Conservation (phyloP, 257 asterid species). For the Capsicum pubescens region DNA sequence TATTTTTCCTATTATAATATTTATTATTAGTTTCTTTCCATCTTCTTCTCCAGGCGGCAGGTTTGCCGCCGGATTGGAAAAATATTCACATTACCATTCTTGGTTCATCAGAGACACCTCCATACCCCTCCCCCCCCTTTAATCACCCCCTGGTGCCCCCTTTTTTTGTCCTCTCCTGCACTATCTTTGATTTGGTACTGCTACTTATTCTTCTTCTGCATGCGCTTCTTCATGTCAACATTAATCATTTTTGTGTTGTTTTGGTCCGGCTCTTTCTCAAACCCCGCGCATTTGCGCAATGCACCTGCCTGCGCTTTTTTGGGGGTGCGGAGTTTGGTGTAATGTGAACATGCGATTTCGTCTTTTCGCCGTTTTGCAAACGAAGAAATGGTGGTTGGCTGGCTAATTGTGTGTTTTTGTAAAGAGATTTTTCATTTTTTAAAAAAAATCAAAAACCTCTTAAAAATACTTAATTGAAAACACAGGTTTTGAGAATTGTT, state of each 20-base stretch:
- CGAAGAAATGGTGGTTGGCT: not conserved
- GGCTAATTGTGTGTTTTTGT: not conserved
- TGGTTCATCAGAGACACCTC: not conserved
- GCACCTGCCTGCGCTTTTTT: too few species aligned
- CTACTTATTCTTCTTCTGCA: not conserved
- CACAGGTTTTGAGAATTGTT: too few species aligned
- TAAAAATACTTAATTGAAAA: too few species aligned
- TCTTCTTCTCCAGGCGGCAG: slow-evolving; percentile 25
- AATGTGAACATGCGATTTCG: not conserved
- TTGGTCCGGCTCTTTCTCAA: too few species aligned
- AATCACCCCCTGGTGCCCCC: not conserved
- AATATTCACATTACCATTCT: not conserved
- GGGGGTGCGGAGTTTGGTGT: too few species aligned
- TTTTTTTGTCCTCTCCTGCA: not conserved
- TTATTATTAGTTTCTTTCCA: not conserved
- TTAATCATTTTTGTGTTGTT: not conserved
- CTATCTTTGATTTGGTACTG: slow-evolving; percentile 17
- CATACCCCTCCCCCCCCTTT: not conserved
- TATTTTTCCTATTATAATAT: not conserved
- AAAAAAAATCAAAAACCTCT: not conserved
- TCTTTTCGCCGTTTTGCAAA: not conserved
- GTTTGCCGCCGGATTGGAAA: slow-evolving; percentile 21
- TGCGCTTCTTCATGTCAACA: not conserved
- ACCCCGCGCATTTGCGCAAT: too few species aligned
- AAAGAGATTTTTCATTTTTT: not conserved